Base-by-base conservation (phyloP, 2,329 filamentous ascomycete species). In the Samsoniella hepiali region DNA sequence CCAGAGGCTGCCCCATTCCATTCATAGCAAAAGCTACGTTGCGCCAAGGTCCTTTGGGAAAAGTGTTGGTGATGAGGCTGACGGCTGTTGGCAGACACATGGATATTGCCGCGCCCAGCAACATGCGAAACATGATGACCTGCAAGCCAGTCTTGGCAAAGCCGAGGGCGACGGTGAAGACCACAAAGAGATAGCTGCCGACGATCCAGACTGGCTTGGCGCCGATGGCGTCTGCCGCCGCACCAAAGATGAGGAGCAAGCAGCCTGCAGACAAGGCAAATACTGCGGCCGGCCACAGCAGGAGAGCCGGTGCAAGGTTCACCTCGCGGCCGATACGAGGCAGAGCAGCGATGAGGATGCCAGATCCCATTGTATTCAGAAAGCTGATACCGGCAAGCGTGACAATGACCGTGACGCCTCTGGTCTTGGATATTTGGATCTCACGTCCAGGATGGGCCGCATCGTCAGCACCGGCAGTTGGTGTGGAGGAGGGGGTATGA, bases 1-100 rank as follows among this genome's bases (percentile, higher is more conserved):
- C 81, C 1, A 83, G 64, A 0, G 81, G 78, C 45, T 78, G 75
- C 2, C 77, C 77, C 66, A 80, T 75, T 1, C 82, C 79, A 11
- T 80, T 71, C 66, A 77, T 76, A 0, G 78, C 76, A 58, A 81
- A 81, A 0, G 73, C 78, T 2, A 75, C 72, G 51, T 80, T 80
- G 29, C 50, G 50, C 67, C 69, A 69, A 1, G 65, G 65, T 15
- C 73, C 73, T 32, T 65, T 68, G 1, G 69, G 69, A 8, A 75
- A 73, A 0, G 71, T 73, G 22, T 71, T 69, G 27, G 72, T 72
- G 56, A 74, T 71, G 29, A 74, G 68, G 11, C 71, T 68, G 38
- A 75, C 70, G 10, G 71, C 70, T 1, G 72, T 72, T 0, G 74
- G 72, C 22, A 74, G 65, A 56, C 71, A 73, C 66, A 74, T 73